A percentile compares a stretch with the other conserved stretches of the same genome.
Conservation (phyloP, 2,329 filamentous ascomycete genomes). For the Aschersonia sp. region DNA sequence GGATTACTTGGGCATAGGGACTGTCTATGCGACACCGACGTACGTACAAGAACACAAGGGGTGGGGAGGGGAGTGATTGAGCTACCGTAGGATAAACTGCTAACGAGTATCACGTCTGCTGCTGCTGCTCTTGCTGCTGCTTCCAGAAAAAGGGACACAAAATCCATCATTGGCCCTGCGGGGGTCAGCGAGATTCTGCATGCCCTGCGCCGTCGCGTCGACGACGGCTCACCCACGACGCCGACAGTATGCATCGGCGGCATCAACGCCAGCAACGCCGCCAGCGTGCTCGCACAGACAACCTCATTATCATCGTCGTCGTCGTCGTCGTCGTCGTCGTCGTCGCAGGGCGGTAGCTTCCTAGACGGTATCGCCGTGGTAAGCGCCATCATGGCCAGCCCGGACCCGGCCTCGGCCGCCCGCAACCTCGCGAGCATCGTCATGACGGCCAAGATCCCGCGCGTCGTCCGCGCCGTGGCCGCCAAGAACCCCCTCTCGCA, state of each 20-base stretch:
- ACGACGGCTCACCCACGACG: slow-evolving; percentile 25
- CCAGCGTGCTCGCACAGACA: too few species aligned
- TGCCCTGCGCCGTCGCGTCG: slow-evolving; percentile 27
- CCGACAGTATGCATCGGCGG: slow-evolving; percentile 79
- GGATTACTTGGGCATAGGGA: slow-evolving; percentile 82
- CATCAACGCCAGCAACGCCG: slow-evolving; percentile 50
- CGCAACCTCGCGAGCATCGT: slow-evolving; percentile 31
- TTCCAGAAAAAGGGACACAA: slow-evolving; percentile 68
- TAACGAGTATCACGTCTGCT: neutral
- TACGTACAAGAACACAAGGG: slow-evolving; percentile 20
- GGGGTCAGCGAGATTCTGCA: slow-evolving; percentile 39
- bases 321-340: too few species aligned
- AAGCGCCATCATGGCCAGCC: slow-evolving; percentile 68
- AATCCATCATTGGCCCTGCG: slow-evolving; percentile 42
- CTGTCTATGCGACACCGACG: slow-evolving; percentile 75
- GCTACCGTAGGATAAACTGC: neutral
- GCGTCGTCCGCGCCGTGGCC: slow-evolving; percentile 46
- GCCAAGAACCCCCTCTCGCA: slow-evolving; percentile 61
- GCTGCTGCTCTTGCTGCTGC: neutral
- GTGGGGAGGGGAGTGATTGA: too few species aligned
- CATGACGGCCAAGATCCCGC: slow-evolving; percentile 32
- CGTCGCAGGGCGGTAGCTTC: too few species aligned
- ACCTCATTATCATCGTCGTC: too few species aligned
- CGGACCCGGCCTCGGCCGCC: slow-evolving; percentile 50
- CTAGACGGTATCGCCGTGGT: slow-evolving; percentile 71